Evolutionary conservation across 2,329 filamentous ascomycete species (phyloP), one percentile per base, ranked within the genome.

Genomic region (Verticillium isaacii): DNA sequence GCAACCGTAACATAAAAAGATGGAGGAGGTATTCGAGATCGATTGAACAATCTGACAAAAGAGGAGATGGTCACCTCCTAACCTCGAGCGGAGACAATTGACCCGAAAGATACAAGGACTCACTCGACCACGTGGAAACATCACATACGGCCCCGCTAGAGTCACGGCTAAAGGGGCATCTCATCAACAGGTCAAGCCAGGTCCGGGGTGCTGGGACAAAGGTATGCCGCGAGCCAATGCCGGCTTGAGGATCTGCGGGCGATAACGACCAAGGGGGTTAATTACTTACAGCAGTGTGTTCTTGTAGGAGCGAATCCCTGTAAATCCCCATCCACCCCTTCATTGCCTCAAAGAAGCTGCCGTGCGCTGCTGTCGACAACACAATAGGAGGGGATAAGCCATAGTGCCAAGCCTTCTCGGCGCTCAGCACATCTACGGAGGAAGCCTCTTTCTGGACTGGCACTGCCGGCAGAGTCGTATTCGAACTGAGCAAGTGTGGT

Each of bases 41-140:
- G 62, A 60, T 32, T 60, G 62, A 60, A 63, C 61, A 57, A 29
- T 54, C 62, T 62, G 57, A 58, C 62, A 61, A 58, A 29, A 58
- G 37, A 58, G 39, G 50, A 25, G 29, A 37, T 36, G 32, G 34
- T 37, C 23, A 19, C 17, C 15, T 11, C 32, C 17, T 57, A 32
- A 6, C 32, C 17, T 57, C 32, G 56, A 37, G 17, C 56, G 56
- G 56, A 57, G 56, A 32, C 34, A 34, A 23, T 23, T 15, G 56
- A 37, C 56, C 37, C 17, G 37, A 41, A 41, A n/a, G n/a, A 36
- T n/a, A 36, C 36, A 17, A 19, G 39, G 36, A 52, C 37, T n/a
- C 52, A 54, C 37, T 61, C 37, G 37, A 19, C 60, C 60, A 61
- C 60, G 60, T 61, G 60, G 56, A 58, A 39, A 41, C 5, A n/a